Conservation (phyloP, 768 basidiomycete genomes). For the Pleurotus eryngii region DNA sequence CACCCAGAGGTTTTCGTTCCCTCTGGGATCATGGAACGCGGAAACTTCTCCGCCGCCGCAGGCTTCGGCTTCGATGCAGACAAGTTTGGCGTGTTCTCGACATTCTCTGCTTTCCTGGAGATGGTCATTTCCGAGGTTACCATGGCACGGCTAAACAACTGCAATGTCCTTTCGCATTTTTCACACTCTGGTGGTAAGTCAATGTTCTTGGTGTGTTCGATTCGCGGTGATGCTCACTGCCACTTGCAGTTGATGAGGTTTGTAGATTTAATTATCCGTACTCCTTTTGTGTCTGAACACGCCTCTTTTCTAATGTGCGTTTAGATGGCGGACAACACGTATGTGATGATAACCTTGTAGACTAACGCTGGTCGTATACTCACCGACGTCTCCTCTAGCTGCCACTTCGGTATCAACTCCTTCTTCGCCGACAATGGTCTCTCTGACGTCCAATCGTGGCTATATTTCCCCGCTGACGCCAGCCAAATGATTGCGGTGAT, state of each 20-base stretch:
- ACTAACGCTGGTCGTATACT: not conserved
- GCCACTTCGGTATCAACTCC: slow-evolving; percentile 76
- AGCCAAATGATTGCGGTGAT: slow-evolving; percentile 79
- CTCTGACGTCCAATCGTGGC: slow-evolving; percentile 69
- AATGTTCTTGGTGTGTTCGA: not conserved
- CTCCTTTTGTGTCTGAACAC: not conserved
- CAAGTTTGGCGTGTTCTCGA: slow-evolving; percentile 87
- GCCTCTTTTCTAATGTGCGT: not conserved
- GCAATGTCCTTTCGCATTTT: slow-evolving; percentile 86
- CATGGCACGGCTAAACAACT: slow-evolving; percentile 89
- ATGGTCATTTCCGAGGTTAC: slow-evolving; percentile 88
- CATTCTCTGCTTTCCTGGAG: slow-evolving; percentile 90
- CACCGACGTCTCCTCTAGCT: slow-evolving; percentile 12
- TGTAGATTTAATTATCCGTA: slow-evolving; percentile 5
- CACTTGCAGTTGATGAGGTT: slow-evolving; percentile 56
- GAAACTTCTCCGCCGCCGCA: slow-evolving; percentile 81
- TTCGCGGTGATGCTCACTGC: slow-evolving; percentile 1
- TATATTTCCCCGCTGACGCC: slow-evolving; percentile 88
- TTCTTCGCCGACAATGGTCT: slow-evolving; percentile 90
- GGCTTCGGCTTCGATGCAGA: slow-evolving; percentile 83
- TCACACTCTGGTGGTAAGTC: slow-evolving; percentile 78
- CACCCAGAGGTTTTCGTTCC: slow-evolving; percentile 85
- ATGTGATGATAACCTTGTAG: slow-evolving; percentile 24
- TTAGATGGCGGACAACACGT: slow-evolving; percentile 47
- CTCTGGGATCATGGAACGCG: slow-evolving; percentile 85